These are phyloP conservation scores for Tilletia setariae DNA, from an alignment of 1,284 basidiomycete species.

Conservation along the genomic window DNA sequence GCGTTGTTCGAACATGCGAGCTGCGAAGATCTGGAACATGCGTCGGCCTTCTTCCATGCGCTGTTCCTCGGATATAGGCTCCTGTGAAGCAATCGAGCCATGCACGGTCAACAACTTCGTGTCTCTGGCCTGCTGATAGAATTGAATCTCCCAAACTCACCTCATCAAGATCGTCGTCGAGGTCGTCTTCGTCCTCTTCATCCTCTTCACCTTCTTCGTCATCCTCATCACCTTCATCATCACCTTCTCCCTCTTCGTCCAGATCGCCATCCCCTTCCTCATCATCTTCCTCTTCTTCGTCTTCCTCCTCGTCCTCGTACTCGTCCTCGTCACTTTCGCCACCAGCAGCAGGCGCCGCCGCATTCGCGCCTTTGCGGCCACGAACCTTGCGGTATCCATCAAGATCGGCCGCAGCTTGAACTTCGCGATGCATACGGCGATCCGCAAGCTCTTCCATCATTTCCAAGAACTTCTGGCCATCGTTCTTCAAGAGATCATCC, in stretches of 20 bases:
- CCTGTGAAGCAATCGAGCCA: slow-evolving; percentile 21
- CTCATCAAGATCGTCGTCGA: slow-evolving; percentile 58
- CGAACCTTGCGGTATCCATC: slow-evolving; percentile 9
- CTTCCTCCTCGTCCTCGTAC: slow-evolving; percentile 19
- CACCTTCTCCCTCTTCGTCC: neutral
- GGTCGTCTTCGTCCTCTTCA: slow-evolving; percentile 59
- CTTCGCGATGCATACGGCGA: slow-evolving; percentile 84
- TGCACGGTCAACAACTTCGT: too few species aligned
- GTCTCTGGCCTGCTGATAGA: too few species aligned
- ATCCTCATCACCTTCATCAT: slow-evolving; percentile 19
- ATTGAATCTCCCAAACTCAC: too few species aligned
- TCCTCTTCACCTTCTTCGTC: slow-evolving; percentile 52
- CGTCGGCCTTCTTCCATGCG: slow-evolving; percentile 97
- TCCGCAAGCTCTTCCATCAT: slow-evolving; percentile 99
- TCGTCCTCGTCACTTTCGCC: slow-evolving; percentile 58
- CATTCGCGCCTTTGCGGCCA: slow-evolving; percentile 62
- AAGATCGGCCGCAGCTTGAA: slow-evolving; percentile 63
- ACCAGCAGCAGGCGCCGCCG: slow-evolving; percentile 43
- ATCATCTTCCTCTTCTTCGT: too few species aligned
- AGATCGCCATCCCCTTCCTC: slow-evolving; percentile 48
- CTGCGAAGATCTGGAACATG: slow-evolving; percentile 99
- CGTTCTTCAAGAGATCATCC: slow-evolving; percentile 95
- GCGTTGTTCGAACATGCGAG: slow-evolving; percentile 97
- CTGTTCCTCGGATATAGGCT: slow-evolving; percentile 63
- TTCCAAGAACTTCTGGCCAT: slow-evolving; percentile 96